A percentile compares a stretch with the other conserved stretches of the same genome.
phyloP scores from a whole-genome alignment of 768 basidiomycete genomes.

The Cyclocybe aegerita region DNA sequence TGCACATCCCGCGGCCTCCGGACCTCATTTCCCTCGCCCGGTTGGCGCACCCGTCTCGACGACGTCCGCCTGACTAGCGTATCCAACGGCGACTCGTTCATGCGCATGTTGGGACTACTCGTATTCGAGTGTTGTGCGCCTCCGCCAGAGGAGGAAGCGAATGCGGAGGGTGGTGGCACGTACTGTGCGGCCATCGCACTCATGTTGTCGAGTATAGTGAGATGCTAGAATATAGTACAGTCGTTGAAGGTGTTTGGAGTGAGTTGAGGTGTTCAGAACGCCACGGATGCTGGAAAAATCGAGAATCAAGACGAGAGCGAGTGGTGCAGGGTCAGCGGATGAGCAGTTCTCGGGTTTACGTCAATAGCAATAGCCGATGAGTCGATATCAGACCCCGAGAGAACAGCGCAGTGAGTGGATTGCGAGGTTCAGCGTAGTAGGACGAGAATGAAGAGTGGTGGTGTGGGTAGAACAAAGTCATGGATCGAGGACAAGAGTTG shows the following conservation, averaged over 20 bases:
- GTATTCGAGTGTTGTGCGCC: too few relatives aligned
- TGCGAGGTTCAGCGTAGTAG: too few relatives aligned
- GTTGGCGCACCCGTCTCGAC: conserved; percentile 24
- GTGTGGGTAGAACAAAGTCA: too few relatives aligned
- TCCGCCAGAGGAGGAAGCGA: background rate
- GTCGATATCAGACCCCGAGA: too few relatives aligned
- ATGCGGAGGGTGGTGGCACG: background rate
- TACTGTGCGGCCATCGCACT: too few relatives aligned
- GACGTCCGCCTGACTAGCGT: conserved; percentile 57
- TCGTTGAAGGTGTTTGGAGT: background rate
- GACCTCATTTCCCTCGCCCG: conserved; percentile 18
- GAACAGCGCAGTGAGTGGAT: too few relatives aligned
- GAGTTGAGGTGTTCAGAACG: too few relatives aligned
- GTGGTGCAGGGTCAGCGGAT: background rate
- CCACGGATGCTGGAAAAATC: too few relatives aligned
- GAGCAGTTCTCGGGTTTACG: background rate
- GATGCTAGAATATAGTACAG: background rate
- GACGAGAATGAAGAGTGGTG: too few relatives aligned
- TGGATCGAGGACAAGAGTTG: too few relatives aligned
- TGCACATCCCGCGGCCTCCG: conserved; percentile 1
- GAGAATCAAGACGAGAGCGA: background rate
- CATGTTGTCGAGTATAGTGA: too few relatives aligned
- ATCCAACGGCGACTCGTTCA: conserved; percentile 41
- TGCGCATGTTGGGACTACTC: too few relatives aligned
- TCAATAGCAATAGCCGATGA: conserved; percentile 1